These are phyloP conservation scores for Puccinia coronata DNA, from an alignment of 1,284 basidiomycete genomes.

Conservation along the genomic window DNA sequence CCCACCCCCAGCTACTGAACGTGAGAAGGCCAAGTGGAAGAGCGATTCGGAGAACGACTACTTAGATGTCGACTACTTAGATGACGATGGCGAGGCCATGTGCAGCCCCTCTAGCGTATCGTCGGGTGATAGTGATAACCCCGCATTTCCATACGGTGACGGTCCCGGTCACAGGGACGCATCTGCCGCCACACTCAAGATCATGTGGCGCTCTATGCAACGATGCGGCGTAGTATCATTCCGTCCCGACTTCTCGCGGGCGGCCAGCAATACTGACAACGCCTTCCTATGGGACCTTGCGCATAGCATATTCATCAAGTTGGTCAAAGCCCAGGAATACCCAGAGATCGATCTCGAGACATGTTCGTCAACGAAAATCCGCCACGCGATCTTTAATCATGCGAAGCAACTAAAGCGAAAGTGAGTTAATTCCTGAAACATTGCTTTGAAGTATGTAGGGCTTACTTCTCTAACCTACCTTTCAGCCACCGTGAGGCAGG, in stretches of 20 bases:
- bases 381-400: slow-evolving; percentile 8
- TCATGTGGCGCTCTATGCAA: slow-evolving; percentile 36
- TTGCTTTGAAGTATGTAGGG: not conserved
- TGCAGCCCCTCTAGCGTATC: not conserved
- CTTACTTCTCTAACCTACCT: not conserved
- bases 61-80: not conserved
- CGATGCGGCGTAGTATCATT: slow-evolving; percentile 17
- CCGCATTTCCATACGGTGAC: slow-evolving; percentile 18
- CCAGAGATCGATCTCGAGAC: not conserved
- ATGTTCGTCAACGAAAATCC: not conserved
- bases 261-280: not conserved
- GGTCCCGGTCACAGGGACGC: slow-evolving; percentile 30
- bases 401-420: slow-evolving; percentile 16
- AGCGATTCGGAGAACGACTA: not conserved
- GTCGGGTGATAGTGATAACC: not conserved
- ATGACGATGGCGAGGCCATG: slow-evolving; percentile 1
- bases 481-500: slow-evolving; percentile 10
- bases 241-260: slow-evolving; percentile 11
- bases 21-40: slow-evolving; percentile 30
- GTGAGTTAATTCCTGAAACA: not conserved
- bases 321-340: slow-evolving; percentile 30
- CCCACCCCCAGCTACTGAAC: slow-evolving; percentile 23
- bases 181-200: not conserved
- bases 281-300: slow-evolving; percentile 32
- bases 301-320: slow-evolving; percentile 6